Evolutionary conservation across 148 eudicot species (phyloP), one percentile per base, ranked within the genome.

Genomic region (Spergularia bocconei): DNA sequence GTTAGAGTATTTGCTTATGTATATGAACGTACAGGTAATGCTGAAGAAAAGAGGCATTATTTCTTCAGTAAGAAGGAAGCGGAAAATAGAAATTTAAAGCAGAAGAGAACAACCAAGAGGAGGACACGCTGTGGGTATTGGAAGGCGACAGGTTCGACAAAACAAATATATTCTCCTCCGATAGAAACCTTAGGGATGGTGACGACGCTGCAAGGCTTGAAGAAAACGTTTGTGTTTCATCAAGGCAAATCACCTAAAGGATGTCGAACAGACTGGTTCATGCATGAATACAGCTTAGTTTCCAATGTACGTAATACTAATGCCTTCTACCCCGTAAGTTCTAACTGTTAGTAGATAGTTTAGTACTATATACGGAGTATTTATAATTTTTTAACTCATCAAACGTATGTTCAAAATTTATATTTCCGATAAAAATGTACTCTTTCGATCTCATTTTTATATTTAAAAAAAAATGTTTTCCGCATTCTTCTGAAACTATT

Each of bases 241-340:
- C 50, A 48, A 47, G 90, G 90, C n/a, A 87, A 82, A 66, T 67
- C 87, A 69, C 81, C 87, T 0, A 71, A 77, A 39, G 82, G 81
- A 2, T 53, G 80, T 3, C 84, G 83, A 63, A 89, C 91, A 2
- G 77, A 81, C 71, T 91, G 93, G 93, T 66, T 83, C 75, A 86
- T 91, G 91, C 87, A 91, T 51, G 90, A 89, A 50, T 89, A 86
- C 80, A 86, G 85, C 83, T 83, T 89, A 61, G 17, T 52, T 62
- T 67, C 53, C 15, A 61, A 70, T 63, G 38, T n/a, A 29, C 13
- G 47, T 69, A 51, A 29, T 20, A 23, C 0, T 23, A 23, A 23
- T 23, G 25, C 25, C 62, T 55, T 15, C 54, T 20, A 36, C 11
- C 0, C 16, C 56, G 4, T 15, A 15, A 29, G 36, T 29, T 29